phyloP scores from a whole-genome alignment of 2,329 filamentous ascomycete genomes.

The Monosporascus sp. region DNA sequence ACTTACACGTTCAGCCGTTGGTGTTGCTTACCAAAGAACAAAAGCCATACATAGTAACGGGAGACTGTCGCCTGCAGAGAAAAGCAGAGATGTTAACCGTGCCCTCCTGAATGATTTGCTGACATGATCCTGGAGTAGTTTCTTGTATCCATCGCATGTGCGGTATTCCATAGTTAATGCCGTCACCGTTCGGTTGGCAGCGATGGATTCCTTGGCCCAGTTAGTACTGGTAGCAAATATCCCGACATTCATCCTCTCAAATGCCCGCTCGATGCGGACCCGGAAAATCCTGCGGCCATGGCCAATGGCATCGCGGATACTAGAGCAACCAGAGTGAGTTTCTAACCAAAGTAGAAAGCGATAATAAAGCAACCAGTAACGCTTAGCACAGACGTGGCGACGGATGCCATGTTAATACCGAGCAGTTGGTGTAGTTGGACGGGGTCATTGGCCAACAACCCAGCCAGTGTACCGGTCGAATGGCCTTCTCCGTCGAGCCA shows the following conservation, averaged over 20 bases:
- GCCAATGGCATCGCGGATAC: slow-evolving; percentile 54
- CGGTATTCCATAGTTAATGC: slow-evolving; percentile 63
- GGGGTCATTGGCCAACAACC: slow-evolving; percentile 50
- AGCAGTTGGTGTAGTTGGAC: slow-evolving; percentile 57
- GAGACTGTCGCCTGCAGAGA: slow-evolving; percentile 62
- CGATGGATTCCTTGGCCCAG: slow-evolving; percentile 69
- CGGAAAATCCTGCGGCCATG: slow-evolving; percentile 38
- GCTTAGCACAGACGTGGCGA: slow-evolving; percentile 58
- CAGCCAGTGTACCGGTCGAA: slow-evolving; percentile 53
- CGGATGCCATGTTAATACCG: slow-evolving; percentile 58
- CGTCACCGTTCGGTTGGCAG: slow-evolving; percentile 67
- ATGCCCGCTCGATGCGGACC: slow-evolving; percentile 23
- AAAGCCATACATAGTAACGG: slow-evolving; percentile 28
- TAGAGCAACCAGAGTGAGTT: slow-evolving; percentile 61
- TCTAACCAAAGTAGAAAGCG: slow-evolving; percentile 71
- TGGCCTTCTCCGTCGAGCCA: slow-evolving; percentile 59
- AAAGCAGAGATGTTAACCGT: slow-evolving; percentile 59
- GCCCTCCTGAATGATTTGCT: slow-evolving; percentile 55
- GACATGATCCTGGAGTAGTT: slow-evolving; percentile 55
- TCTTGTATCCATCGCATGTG: slow-evolving; percentile 57
- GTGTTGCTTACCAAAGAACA: slow-evolving; percentile 21
- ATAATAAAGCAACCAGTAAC: slow-evolving; percentile 61
- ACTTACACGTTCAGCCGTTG: background rate
- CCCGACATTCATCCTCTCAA: slow-evolving; percentile 48
- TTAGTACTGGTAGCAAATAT: slow-evolving; percentile 68